Base-by-base conservation (phyloP, 495 filamentous ascomycete species). In the Wilcoxina mikolae region DNA sequence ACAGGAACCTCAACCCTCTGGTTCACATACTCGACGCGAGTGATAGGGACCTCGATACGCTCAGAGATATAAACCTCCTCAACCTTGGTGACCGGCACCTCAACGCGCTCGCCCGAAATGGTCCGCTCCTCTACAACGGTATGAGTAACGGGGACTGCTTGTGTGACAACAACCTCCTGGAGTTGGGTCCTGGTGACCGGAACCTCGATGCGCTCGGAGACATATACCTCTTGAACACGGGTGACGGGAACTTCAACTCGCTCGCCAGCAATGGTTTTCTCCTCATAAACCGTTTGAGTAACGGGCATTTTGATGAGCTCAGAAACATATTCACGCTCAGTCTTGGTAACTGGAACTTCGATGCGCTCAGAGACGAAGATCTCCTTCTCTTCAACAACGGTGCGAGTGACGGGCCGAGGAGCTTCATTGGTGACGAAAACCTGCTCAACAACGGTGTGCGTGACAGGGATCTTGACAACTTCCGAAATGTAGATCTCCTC, bases 401-500 rank as follows among this genome's bases (percentile, higher is more conserved):
- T 55, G 24, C 57, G 20, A 26, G 60, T 64, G 1, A 64, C 59
- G 5, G 60, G 58, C 5, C 50, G 53, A 11, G 2, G 24, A 27
- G 57, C 12, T 28, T 62, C 29, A 5, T 56, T 43, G 4, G 53
- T 29, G 53, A 60, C 45, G 27, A 55, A 53, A 11, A 56, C 20
- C 17, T 59, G 17, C 11, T 61, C 48, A 28, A 53, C 24, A 20
- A 60, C 27, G 5, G 50, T 60, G 3, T 56, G 11, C 1, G 59
- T 59, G 5, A 60, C 57, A 2, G 57, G 60, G 26, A 60, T 44
- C 17, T 39, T 45, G 9, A 61, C 12, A 20, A n/a, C n/a, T 55
- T 64, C 53, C 0, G 55, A 53, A 10, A 60, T 12, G 17, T 58
- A 58, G 18, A 63, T 56, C 15, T 58, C 26, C 11, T 64, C 53